These are phyloP conservation scores for Boletus fagicola DNA, from an alignment of 768 basidiomycete species.

Conservation along the genomic window DNA sequence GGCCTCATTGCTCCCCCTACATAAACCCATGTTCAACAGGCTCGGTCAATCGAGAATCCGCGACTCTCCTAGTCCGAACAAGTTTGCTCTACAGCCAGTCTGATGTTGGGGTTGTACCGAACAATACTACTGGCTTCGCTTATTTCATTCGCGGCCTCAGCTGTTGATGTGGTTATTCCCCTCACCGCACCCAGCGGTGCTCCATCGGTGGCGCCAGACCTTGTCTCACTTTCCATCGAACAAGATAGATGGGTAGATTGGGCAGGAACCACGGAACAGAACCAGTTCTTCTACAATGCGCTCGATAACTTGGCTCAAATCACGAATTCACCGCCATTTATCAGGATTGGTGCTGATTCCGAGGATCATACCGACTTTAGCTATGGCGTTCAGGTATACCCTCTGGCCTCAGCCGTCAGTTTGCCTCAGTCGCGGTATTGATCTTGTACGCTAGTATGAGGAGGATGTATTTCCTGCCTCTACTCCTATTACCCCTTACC, in stretches of 20 bases:
- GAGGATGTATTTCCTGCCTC: slow-evolving; percentile 50
- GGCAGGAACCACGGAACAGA: slow-evolving; percentile 49
- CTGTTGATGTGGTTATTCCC: slow-evolving; percentile 40
- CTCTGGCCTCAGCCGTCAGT: background rate
- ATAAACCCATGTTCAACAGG: background rate
- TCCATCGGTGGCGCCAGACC: slow-evolving; percentile 40
- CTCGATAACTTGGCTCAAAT: slow-evolving; percentile 54
- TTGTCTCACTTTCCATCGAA: slow-evolving; percentile 67
- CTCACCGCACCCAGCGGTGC: slow-evolving; percentile 37
- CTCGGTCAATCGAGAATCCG: background rate
- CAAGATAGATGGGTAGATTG: slow-evolving; percentile 72
- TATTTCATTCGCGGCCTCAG: slow-evolving; percentile 3
- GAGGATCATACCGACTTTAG: slow-evolving; percentile 60
- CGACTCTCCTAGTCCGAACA: background rate
- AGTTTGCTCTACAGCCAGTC: background rate
- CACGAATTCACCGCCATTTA: slow-evolving; percentile 51
- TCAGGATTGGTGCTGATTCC: slow-evolving; percentile 59
- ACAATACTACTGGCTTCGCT: slow-evolving; percentile 1
- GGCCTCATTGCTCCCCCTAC: background rate
- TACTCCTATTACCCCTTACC: slow-evolving; percentile 55
- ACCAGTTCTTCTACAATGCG: slow-evolving; percentile 60
- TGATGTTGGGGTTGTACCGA: slow-evolving; percentile 4
- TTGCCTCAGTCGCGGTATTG: background rate
- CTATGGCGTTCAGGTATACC: slow-evolving; percentile 42
- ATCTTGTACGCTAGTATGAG: slow-evolving; percentile 36